Percentiles rank a stretch among this genome's conserved stretches.
Conservation (phyloP, 768 basidiomycete genomes). For the Hortiboletus flavorubellus region DNA sequence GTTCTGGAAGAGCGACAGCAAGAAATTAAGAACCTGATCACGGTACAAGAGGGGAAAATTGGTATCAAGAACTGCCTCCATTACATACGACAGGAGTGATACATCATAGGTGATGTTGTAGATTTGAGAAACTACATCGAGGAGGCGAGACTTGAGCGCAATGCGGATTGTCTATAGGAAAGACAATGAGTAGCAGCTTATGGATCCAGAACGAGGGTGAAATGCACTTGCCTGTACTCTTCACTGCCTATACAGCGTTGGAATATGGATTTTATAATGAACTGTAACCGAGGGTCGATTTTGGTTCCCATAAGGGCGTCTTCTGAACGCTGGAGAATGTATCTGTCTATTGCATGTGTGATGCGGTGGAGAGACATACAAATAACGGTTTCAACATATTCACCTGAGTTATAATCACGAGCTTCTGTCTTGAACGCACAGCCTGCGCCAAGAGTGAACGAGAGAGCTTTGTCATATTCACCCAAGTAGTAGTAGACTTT, state of each 20-base stretch:
- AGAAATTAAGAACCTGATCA: slow-evolving; percentile 72
- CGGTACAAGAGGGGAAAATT: slow-evolving; percentile 85
- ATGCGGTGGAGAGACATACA: slow-evolving; percentile 55
- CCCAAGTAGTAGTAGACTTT: slow-evolving; percentile 98
- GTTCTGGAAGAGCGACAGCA: slow-evolving; percentile 87
- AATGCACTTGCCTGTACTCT: slow-evolving; percentile 82
- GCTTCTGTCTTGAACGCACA: slow-evolving; percentile 78
- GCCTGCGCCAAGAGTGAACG: slow-evolving; percentile 91
- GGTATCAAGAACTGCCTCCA: slow-evolving; percentile 89
- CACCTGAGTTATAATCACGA: slow-evolving; percentile 60
- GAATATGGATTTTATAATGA: slow-evolving; percentile 89
- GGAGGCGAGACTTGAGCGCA: slow-evolving; percentile 84
- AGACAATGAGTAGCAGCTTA: slow-evolving; percentile 7
- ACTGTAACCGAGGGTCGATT: slow-evolving; percentile 76
- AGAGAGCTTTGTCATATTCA: slow-evolving; percentile 92
- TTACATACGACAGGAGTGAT: slow-evolving; percentile 80
- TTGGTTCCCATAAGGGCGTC: slow-evolving; percentile 50
- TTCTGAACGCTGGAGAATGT: slow-evolving; percentile 66
- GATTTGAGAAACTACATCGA: slow-evolving; percentile 81
- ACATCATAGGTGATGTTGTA: slow-evolving; percentile 74
- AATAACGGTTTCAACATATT: slow-evolving; percentile 93
- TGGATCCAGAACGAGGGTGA: not conserved
- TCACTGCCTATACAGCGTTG: slow-evolving; percentile 79
- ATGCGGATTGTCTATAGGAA: slow-evolving; percentile 80
- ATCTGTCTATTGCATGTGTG: slow-evolving; percentile 69